phyloP scores from a whole-genome alignment of 2,329 filamentous ascomycete genomes.

The Sporothrix phasma region DNA sequence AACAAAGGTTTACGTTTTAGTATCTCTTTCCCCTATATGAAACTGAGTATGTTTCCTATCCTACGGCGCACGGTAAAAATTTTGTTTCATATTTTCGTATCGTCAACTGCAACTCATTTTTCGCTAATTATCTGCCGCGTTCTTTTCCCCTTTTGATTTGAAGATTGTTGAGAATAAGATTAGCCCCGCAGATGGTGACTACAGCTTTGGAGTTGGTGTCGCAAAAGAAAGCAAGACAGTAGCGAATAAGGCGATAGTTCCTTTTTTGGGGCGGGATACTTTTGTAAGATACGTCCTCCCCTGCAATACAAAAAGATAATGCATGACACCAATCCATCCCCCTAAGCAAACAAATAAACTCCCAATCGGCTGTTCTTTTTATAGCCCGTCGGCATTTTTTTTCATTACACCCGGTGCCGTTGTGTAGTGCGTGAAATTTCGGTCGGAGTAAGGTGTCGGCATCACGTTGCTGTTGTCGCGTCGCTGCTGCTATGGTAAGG shows the following conservation, averaged over 20 bases:
- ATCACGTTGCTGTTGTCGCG: constrained; percentile 17
- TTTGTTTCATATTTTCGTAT: no score
- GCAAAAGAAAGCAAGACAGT: not conserved
- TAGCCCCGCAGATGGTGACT: not conserved
- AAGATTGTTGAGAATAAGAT: no score
- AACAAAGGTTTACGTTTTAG: no score
- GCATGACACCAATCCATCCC: constrained; percentile 12
- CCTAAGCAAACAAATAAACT: constrained; percentile 17
- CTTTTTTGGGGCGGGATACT: constrained; percentile 12
- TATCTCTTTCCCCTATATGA: no score
- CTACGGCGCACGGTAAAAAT: no score
- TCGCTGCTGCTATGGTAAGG: not conserved
- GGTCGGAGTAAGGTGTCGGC: constrained; percentile 10
- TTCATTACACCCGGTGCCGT: constrained; percentile 10
- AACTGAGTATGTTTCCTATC: no score
- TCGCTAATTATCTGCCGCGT: no score
- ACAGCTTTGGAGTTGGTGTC: not conserved
- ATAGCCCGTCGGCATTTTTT: constrained; percentile 7
- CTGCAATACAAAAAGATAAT: constrained; percentile 13
- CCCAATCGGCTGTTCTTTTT: constrained; percentile 12
- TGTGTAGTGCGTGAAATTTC: constrained; percentile 4
- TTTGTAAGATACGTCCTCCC: constrained; percentile 9
- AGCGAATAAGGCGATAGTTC: not conserved
- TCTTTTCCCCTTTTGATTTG: no score
- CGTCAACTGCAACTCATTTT: no score